Evolutionary conservation across 2,329 filamentous ascomycete genomes (phyloP), one percentile per base, ranked within the genome.

Genomic region (Nothopassalora personata): DNA sequence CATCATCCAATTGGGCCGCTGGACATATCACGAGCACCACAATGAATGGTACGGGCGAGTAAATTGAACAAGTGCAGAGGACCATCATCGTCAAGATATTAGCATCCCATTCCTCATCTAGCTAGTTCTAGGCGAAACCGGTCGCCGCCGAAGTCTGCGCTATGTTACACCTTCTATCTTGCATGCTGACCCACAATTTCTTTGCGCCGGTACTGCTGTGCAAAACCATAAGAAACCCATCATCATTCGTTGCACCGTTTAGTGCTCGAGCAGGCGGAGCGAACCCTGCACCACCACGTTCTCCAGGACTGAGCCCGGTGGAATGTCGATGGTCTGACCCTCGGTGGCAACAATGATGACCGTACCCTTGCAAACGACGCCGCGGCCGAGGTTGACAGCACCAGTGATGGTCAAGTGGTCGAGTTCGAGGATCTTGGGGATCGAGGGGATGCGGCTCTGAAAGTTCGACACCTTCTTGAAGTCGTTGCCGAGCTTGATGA

Each of bases 381-480:
- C 93, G 56, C 94, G 90, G 66, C 93, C 93, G 58, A 99, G 85
- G 81, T 97, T 97, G 76, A 99, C 94, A 48, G 91, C 91, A 73
- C 94, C 94, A 36, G 94, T 99, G 71, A 99, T 96, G 73, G 94
- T 99, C 60, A 99, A 85, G 75, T 99, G 94, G 73, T 95, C 90
- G 52, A 94, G 85, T 81, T 95, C 90, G 67, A 94, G 86, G 69
- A 95, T 92, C 83, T 90, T 92, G 72, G 90, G 90, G 70, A 95
- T 95, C 65, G 87, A 91, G 10, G 88, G 83, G 68, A 95, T 92
- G 74, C 88, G 88, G 78, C 90, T 87, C 80, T 91, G 88, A 84
- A 95, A 95, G 81, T 91, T 94, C 1, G 93, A 97, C 43, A 99
- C 94, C 87, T 99, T 99, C 89, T 99, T 99, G 86, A 99, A 99